phyloP scores from a whole-genome alignment of 1,139 yeast genomes.

The Protomyces arabidopsidicola region DNA sequence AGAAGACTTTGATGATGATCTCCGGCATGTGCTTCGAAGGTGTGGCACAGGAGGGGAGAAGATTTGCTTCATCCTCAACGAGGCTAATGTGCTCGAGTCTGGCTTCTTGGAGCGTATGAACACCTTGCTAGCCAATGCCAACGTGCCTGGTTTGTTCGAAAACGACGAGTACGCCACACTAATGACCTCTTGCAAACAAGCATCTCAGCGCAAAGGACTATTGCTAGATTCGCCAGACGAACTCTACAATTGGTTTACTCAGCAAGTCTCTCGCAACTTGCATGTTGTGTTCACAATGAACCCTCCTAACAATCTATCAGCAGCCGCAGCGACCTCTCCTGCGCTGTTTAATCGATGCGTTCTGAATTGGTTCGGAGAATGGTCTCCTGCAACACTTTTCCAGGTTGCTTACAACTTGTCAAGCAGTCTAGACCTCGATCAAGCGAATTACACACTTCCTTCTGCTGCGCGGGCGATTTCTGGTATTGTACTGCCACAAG shows the following conservation, averaged over 20 bases:
- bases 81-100: slow-evolving; percentile 68
- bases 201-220: slow-evolving; percentile 57
- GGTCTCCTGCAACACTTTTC: slow-evolving; percentile 54
- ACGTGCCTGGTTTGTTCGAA: slow-evolving; percentile 82
- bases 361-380: slow-evolving; percentile 82
- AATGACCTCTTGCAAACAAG: slow-evolving; percentile 56
- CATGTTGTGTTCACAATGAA: slow-evolving; percentile 80
- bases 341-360: slow-evolving; percentile 91
- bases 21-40: slow-evolving; percentile 52
- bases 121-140: slow-evolving; percentile 84
- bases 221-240: slow-evolving; percentile 69
- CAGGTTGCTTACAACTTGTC: slow-evolving; percentile 51
- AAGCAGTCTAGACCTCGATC: slow-evolving; percentile 51
- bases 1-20: slow-evolving; percentile 60
- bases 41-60: slow-evolving; percentile 57
- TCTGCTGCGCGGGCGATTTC: slow-evolving; percentile 29
- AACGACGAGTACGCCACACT: slow-evolving; percentile 62
- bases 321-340: slow-evolving; percentile 66
- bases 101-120: slow-evolving; percentile 89
- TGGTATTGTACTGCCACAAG: slow-evolving; percentile 27
- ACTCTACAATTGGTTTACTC: slow-evolving; percentile 66
- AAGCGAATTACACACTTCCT: slow-evolving; percentile 42
- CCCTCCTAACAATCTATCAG: slow-evolving; percentile 47
- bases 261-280: slow-evolving; percentile 61
- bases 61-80: slow-evolving; percentile 73